phyloP scores from a whole-genome alignment of 306 rosid species.

The Medicago ruthenica region DNA sequence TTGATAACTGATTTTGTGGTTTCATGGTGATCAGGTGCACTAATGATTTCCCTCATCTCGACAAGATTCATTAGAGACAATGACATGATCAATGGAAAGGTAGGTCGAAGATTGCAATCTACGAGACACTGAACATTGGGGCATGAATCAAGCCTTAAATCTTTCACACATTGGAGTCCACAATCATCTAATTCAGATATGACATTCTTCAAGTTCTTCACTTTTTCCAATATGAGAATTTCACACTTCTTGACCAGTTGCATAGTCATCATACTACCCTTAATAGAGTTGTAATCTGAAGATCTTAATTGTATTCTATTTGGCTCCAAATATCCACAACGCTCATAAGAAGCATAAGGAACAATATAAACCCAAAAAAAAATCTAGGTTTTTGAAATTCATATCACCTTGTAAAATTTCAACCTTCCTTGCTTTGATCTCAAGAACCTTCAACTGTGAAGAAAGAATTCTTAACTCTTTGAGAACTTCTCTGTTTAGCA shows the following conservation, averaged over 20 bases:
- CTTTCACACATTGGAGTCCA: constrained; percentile 25
- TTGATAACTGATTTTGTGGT: background rate
- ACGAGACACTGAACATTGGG: background rate
- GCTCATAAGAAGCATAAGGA: background rate
- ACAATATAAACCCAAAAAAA: constrained; percentile 42
- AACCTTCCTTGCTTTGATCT: background rate
- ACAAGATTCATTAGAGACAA: no score
- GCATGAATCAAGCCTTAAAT: background rate
- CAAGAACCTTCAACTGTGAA: background rate
- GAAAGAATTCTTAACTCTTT: background rate
- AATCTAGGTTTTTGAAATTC: background rate
- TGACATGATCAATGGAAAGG: no score
- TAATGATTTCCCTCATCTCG: no score
- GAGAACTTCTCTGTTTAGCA: background rate
- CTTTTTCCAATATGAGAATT: constrained; percentile 2
- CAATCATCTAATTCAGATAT: background rate
- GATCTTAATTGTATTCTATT: background rate
- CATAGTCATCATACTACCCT: background rate
- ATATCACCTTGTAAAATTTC: constrained; percentile 4
- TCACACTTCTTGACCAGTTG: constrained; percentile 30
- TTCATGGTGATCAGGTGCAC: background rate
- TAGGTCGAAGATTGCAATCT: background rate
- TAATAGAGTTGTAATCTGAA: background rate
- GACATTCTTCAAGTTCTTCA: constrained; percentile 29
- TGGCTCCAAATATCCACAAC: background rate